Evolutionary conservation across 768 basidiomycete genomes (phyloP).

Genomic region (Boletus sp.): DNA sequence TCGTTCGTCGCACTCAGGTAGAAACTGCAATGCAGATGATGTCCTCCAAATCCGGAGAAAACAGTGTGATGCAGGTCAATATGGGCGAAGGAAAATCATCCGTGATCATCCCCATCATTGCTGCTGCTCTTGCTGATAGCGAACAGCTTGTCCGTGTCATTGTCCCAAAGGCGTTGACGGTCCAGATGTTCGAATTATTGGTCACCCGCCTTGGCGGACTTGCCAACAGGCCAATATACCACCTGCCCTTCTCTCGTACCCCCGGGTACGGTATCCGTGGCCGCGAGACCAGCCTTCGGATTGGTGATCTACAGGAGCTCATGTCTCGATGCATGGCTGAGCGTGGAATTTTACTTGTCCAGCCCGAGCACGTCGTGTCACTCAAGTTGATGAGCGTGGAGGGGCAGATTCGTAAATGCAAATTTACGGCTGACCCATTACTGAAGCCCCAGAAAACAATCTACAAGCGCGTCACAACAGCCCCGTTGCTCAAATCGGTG

Average conservation of each 20-base stretch:
- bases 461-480: not conserved
- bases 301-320: constrained; percentile 26
- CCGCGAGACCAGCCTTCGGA: not conserved
- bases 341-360: constrained; percentile 40
- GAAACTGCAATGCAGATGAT: constrained; percentile 37
- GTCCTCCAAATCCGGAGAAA: constrained; percentile 29
- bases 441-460: not conserved
- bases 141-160: constrained; percentile 43
- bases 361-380: constrained; percentile 51
- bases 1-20: not conserved
- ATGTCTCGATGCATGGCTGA: constrained; percentile 34
- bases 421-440: not conserved
- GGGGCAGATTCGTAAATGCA: not conserved
- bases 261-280: constrained; percentile 11
- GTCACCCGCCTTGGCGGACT: constrained; percentile 39
- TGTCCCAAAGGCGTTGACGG: constrained; percentile 38
- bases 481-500: not conserved
- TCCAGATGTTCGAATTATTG: constrained; percentile 45
- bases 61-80: constrained; percentile 3
- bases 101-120: constrained; percentile 42
- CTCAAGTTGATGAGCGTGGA: constrained; percentile 40
- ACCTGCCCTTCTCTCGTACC: constrained; percentile 45
- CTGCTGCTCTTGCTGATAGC: constrained; percentile 40
- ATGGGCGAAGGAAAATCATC: constrained; percentile 48
- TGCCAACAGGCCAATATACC: constrained; percentile 42